Base-by-base conservation (phyloP, 2,329 filamentous ascomycete species). In the Exophiala alcalophila region DNA sequence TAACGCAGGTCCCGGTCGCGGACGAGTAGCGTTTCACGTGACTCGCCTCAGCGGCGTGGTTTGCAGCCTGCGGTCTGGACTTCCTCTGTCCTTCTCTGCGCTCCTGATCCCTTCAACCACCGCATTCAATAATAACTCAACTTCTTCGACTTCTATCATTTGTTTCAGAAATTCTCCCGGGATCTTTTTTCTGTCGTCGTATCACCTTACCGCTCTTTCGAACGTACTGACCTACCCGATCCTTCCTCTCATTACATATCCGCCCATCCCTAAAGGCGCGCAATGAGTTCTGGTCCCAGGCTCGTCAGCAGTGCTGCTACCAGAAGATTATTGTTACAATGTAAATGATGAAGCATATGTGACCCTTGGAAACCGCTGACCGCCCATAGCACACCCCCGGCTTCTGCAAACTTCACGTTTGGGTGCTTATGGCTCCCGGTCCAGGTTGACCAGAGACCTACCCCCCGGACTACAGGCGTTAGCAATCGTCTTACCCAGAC, bases 401-500 rank as follows among this genome's bases (percentile, higher is more conserved):
- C 33, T 50, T 27, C 35, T 37, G 12, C 37, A 44, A 15, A 42
- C 49, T 21, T 42, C 44, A 14, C 38, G 37, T 11, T 30, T 52
- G 25, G 30, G 15, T 29, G 34, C 37, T 23, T 44, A 46, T 38
- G 37, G 40, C n/a, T 41, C 42, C 8, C 34, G 49, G 14, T 52
- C 45, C 15, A 37, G 26, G 15, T 49, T 52, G 25, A 34, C 39
- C n/a, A 35, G 48, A 34, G 35, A 49, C 35, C 37, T 50, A 9
- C 54, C 52, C 9, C 37, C 71, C 34, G 69, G 74, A 33, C 52
- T 79, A 15, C 72, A 73, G 21, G 77, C 78, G 7, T 67, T 81
- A 35, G 77, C 78, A 28, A 73, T 81, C 38, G 61, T 80, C 40
- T 61, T 81, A 14, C 75, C 77, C 3, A 66, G 68, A 18, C 66